Percentiles rank a stretch among this genome's conserved stretches.
Evolutionary conservation across 441 rosid genomes (phyloP).

Genomic region (Erodium texanum): DNA sequence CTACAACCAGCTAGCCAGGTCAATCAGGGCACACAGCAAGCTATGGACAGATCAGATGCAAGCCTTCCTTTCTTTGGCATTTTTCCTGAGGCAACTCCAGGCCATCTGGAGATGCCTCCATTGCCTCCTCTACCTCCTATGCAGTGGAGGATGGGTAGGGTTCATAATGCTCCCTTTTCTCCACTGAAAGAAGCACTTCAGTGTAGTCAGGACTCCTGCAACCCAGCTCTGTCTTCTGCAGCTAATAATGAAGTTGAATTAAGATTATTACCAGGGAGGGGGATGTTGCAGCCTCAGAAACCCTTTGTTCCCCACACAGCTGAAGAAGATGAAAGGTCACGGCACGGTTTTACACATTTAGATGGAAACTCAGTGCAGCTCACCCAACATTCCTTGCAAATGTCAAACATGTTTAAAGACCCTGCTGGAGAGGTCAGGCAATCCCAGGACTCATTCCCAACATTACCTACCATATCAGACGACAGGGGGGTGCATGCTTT

Average conservation of each 20-base stretch:
- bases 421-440: constrained; percentile 22
- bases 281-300: too few relatives aligned
- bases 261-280: constrained; percentile 18
- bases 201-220: constrained; percentile 24
- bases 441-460: constrained; percentile 23
- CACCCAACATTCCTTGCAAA: too few relatives aligned
- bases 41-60: not conserved
- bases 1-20: too few relatives aligned
- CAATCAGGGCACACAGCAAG: too few relatives aligned
- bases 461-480: constrained; percentile 21
- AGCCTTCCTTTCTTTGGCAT: not conserved
- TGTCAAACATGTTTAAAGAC: constrained; percentile 13
- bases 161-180: constrained; percentile 33
- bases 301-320: not conserved
- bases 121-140: constrained; percentile 85
- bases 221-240: constrained; percentile 22
- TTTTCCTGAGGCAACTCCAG: constrained; percentile 31
- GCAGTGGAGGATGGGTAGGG: constrained; percentile 72
- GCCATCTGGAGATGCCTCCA: constrained; percentile 56
- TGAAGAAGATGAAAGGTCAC: constrained; percentile 23
- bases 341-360: constrained; percentile 2
- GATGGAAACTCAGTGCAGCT: too few relatives aligned
- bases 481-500: constrained; percentile 25
- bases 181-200: constrained; percentile 29
- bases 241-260: constrained; percentile 28